phyloP scores from a whole-genome alignment of 2,329 filamentous ascomycete species.

The Nemania sp. region DNA sequence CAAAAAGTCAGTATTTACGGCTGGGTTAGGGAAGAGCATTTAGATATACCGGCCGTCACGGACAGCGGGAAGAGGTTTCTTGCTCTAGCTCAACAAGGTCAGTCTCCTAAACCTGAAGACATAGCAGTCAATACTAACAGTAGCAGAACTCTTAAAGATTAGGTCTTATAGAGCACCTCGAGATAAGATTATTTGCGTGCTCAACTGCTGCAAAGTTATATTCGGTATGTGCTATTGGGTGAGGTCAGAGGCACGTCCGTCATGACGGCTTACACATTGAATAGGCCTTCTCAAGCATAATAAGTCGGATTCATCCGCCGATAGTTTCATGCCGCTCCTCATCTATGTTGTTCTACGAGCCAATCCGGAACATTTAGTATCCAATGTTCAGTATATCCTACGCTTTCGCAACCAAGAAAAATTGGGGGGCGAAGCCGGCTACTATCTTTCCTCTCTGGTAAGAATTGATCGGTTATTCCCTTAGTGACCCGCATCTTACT shows the following conservation, averaged over 20 bases:
- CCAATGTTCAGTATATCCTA: slow-evolving; percentile 97
- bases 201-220: slow-evolving; percentile 99
- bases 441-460: slow-evolving; percentile 94
- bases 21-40: slow-evolving; percentile 92
- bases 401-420: slow-evolving; percentile 98
- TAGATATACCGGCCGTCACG: slow-evolving; percentile 88
- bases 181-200: slow-evolving; percentile 97
- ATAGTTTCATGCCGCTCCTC: slow-evolving; percentile 93
- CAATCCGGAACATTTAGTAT: slow-evolving; percentile 94
- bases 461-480: slow-evolving; percentile 44
- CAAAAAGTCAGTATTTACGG: slow-evolving; percentile 98
- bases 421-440: slow-evolving; percentile 95
- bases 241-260: not conserved
- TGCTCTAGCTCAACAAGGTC: slow-evolving; percentile 87
- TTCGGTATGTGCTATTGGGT: slow-evolving; percentile 73
- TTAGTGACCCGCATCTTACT: slow-evolving; percentile 20
- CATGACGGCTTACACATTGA: slow-evolving; percentile 33
- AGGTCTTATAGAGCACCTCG: slow-evolving; percentile 96
- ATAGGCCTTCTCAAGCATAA: slow-evolving; percentile 87
- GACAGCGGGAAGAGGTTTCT: slow-evolving; percentile 91
- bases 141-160: slow-evolving; percentile 90
- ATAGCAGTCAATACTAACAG: slow-evolving; percentile 44
- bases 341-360: slow-evolving; percentile 96
- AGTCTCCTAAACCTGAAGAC: slow-evolving; percentile 34
- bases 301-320: slow-evolving; percentile 93